phyloP scores from a whole-genome alignment of 441 rosid species.

The Monsonia emarginata region DNA sequence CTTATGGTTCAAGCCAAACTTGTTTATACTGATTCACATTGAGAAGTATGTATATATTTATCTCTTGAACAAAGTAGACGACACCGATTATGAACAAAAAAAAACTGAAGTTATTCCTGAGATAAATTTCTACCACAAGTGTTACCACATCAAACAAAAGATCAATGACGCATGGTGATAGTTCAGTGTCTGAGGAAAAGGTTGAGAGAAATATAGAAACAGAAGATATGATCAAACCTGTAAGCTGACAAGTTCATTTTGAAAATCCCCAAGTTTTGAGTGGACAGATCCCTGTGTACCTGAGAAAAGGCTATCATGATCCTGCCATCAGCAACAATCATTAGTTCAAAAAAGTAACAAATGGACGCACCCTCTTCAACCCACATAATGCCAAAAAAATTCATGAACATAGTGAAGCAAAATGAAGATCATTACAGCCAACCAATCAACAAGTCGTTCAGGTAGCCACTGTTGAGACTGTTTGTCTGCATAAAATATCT shows the following conservation, averaged over 20 bases:
- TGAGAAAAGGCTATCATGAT: conserved; percentile 60
- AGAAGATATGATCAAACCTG: conserved; percentile 41
- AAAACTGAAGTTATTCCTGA: not conserved
- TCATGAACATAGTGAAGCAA: not conserved
- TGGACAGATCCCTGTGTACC: conserved; percentile 49
- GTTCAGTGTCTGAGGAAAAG: not conserved
- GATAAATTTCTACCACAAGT: no score
- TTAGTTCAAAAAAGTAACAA: conserved; percentile 4
- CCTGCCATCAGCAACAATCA: conserved; percentile 39
- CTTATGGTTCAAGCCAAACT: no score
- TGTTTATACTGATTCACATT: no score
- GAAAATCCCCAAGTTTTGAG: conserved; percentile 68
- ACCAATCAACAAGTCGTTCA: conserved; percentile 78
- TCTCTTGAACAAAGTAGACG: not conserved
- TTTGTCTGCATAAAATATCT: conserved; percentile 68
- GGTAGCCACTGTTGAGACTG: conserved; percentile 68
- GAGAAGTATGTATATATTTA: no score
- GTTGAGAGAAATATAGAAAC: not conserved
- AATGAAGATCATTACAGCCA: conserved; percentile 56
- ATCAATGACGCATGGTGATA: not conserved
- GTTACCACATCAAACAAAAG: not conserved
- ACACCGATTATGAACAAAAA: not conserved
- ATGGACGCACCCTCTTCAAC: not conserved
- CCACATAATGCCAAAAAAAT: not conserved
- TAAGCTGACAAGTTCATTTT: conserved; percentile 48